Percentiles rank a stretch among this genome's conserved stretches.
Conservation (phyloP, 208 protist genomes). For the Polymyxa betae region DNA sequence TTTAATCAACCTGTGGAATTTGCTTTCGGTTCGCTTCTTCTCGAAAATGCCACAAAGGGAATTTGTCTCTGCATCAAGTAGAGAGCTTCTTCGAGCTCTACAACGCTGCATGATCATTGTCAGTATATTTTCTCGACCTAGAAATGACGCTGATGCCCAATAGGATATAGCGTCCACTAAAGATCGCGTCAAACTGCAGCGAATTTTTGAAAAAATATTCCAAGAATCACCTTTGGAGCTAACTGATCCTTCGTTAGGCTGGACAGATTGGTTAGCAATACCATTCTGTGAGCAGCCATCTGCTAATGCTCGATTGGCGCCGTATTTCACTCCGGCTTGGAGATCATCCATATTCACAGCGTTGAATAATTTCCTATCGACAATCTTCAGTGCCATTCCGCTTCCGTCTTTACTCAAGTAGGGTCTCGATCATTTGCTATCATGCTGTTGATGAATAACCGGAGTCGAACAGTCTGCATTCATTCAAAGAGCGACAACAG, state of each 20-base stretch:
- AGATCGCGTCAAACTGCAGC: neutral
- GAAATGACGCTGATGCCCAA: neutral
- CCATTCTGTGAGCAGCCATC: neutral
- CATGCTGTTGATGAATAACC: too few relatives aligned
- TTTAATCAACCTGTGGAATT: neutral
- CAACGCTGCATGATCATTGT: slow-evolving; percentile 38
- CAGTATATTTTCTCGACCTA: neutral
- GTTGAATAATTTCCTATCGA: slow-evolving; percentile 17
- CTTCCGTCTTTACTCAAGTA: slow-evolving; percentile 24
- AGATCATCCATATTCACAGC: neutral
- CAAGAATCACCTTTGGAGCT: neutral
- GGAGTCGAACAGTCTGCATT: neutral
- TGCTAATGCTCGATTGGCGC: neutral
- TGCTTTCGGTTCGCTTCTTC: neutral
- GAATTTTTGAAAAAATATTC: neutral
- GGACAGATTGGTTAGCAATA: slow-evolving; percentile 24
- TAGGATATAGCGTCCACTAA: neutral
- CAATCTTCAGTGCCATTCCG: neutral
- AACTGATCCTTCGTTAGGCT: neutral
- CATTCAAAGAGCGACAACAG: neutral
- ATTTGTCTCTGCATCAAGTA: neutral
- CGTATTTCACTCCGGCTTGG: slow-evolving; percentile 12
- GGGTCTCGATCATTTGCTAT: too few relatives aligned
- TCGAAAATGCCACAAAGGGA: neutral
- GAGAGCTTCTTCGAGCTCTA: neutral